Evolutionary conservation across 371 early-diverging fungal genomes (phyloP), one percentile per base, ranked within the genome.

Genomic region (Mortierella sp.): DNA sequence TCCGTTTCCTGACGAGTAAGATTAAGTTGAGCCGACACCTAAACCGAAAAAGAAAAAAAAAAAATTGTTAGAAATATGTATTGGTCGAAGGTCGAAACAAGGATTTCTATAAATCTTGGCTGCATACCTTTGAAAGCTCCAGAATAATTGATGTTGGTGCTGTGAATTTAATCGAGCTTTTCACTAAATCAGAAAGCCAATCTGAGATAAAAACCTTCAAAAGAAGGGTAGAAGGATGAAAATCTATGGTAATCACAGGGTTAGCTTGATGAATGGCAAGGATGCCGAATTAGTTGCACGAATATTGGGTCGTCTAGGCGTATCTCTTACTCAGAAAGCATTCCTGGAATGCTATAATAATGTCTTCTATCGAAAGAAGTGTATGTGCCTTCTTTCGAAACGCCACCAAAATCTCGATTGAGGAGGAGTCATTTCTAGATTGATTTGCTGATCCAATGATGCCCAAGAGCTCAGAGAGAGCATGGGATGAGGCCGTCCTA

Each of bases 401-500:
- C 78, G 73, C 72, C 78, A 72, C 78, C 73, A 78, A 78, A 55
- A 49, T 43, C 37, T 72, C 69, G 1, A 69, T 3, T 9, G 54
- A 26, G 22, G 68, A 58, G 17, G 70, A n/a, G 55, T 53, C 64
- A n/a, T 51, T 45, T 34, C 29, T 12, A 28, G 53, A 47, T 49
- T n/a, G 22, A 28, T 43, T 47, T 22, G 26, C 22, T 19, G 62
- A 23, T 37, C 43, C 23, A 28, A 78, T 61, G 28, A 72, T 29
- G 57, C 45, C 42, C 63, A 78, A n/a, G 1, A 78, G 62, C 17
- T 62, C 72, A 2, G 72, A 62, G 8, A 72, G 63, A 3, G 66
- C 13, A 1, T 61, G 53, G 5, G 68, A 64, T 2, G 43, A 17
- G 12, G 62, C 31, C 8, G 51, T 43, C 57, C 51, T 49, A 26